Conservation (phyloP, 495 filamentous ascomycete genomes). For the Mycothermus thermophilus region DNA sequence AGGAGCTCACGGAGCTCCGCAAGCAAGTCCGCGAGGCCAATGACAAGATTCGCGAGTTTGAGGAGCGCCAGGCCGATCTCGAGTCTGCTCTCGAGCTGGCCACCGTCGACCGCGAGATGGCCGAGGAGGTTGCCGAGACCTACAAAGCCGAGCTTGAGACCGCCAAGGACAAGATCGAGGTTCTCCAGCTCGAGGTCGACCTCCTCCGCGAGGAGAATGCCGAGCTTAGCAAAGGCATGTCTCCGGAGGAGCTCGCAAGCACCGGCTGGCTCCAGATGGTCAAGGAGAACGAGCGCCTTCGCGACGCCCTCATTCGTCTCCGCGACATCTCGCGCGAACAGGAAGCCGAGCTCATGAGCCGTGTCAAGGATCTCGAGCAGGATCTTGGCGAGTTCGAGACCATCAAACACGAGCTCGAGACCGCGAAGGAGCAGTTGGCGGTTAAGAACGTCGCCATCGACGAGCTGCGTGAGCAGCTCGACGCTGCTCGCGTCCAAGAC, state of each 20-base stretch:
- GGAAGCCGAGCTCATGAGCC: slow-evolving; percentile 61
- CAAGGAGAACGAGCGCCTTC: slow-evolving; percentile 72
- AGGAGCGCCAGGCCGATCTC: slow-evolving; percentile 63
- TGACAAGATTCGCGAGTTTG: slow-evolving; percentile 49
- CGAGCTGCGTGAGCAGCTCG: slow-evolving; percentile 80
- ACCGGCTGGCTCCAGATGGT: slow-evolving; percentile 88
- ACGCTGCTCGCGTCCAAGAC: slow-evolving; percentile 74
- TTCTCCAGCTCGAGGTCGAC: slow-evolving; percentile 77
- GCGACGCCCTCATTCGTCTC: slow-evolving; percentile 69
- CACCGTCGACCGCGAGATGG: slow-evolving; percentile 86
- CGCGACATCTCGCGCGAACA: slow-evolving; percentile 77
- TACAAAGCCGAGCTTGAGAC: slow-evolving; percentile 69
- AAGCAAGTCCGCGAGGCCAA: slow-evolving; percentile 67
- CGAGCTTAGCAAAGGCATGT: slow-evolving; percentile 70
- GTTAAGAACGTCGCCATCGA: slow-evolving; percentile 65
- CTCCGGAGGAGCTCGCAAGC: slow-evolving; percentile 70
- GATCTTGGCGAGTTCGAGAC: slow-evolving; percentile 59
- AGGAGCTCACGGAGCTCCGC: slow-evolving; percentile 62
- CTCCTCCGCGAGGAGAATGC: slow-evolving; percentile 77
- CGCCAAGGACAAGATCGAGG: slow-evolving; percentile 59
- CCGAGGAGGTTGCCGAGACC: slow-evolving; percentile 77
- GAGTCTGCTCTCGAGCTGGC: slow-evolving; percentile 79
- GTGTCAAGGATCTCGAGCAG: slow-evolving; percentile 65
- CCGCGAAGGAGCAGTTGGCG: slow-evolving; percentile 55
- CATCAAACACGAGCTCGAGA: slow-evolving; percentile 57